These are phyloP conservation scores for Fusarium sp. DNA, from an alignment of 2,329 filamentous ascomycete species.

Conservation along the genomic window DNA sequence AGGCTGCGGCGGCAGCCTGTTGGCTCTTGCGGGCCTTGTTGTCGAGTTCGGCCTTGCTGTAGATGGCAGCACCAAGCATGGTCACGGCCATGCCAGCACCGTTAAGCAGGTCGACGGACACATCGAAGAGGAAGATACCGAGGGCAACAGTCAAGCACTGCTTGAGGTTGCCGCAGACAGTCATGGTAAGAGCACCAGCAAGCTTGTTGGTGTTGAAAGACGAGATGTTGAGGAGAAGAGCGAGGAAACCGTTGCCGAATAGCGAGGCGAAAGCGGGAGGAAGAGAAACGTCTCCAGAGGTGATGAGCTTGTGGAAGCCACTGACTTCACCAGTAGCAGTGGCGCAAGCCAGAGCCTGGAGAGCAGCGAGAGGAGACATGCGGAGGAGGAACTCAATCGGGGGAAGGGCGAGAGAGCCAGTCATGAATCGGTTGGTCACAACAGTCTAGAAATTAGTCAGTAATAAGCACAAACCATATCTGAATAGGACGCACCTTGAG, in stretches of 20 bases:
- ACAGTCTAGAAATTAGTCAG: constrained; percentile 61
- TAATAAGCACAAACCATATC: neutral
- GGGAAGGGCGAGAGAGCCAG: constrained; percentile 68
- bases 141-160: constrained; percentile 68
- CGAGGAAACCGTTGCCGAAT: constrained; percentile 65
- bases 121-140: constrained; percentile 66
- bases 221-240: constrained; percentile 68
- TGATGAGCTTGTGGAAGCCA: constrained; percentile 56
- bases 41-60: constrained; percentile 69
- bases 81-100: constrained; percentile 69
- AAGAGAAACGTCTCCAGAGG: constrained; percentile 54
- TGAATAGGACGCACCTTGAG: constrained; percentile 60
- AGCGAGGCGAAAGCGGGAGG: constrained; percentile 58
- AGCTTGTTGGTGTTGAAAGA: constrained; percentile 71
- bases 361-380: constrained; percentile 71
- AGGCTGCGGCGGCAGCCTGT: constrained; percentile 51
- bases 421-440: constrained; percentile 74
- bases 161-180: constrained; percentile 71
- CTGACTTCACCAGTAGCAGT: constrained; percentile 65
- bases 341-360: constrained; percentile 67
- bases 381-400: constrained; percentile 72
- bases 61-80: constrained; percentile 67
- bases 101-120: constrained; percentile 65
- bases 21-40: constrained; percentile 55
- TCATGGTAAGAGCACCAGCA: constrained; percentile 70